These are phyloP conservation scores for Tylopilus sp. DNA, from an alignment of 768 basidiomycete genomes.

Conservation along the genomic window DNA sequence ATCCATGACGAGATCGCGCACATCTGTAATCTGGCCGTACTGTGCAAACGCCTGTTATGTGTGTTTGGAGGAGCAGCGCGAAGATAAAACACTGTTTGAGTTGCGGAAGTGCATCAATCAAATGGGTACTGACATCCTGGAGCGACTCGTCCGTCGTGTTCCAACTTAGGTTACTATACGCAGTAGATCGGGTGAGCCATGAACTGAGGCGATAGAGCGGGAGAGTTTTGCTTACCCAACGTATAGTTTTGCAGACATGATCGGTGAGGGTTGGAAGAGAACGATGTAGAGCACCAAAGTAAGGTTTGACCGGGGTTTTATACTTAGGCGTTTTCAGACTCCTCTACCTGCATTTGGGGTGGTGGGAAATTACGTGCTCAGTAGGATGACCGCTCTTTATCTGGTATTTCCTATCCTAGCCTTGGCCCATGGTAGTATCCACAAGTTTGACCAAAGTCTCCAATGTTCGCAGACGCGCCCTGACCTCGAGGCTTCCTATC, in stretches of 20 bases:
- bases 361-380: constrained; percentile 4
- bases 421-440: not conserved
- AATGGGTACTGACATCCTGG: constrained; percentile 19
- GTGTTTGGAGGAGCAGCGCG: constrained; percentile 1
- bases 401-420: not conserved
- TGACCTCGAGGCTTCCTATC: constrained; percentile 11
- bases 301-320: constrained; percentile 27
- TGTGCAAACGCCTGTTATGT: constrained; percentile 38
- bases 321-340: constrained; percentile 34
- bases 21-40: constrained; percentile 47
- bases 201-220: not conserved
- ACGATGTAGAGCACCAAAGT: constrained; percentile 6
- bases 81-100: constrained; percentile 9
- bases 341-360: constrained; percentile 27
- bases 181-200: not conserved
- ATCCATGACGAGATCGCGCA: constrained; percentile 37
- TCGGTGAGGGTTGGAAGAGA: constrained; percentile 14
- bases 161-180: constrained; percentile 33
- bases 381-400: constrained; percentile 5
- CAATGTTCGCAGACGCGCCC: constrained; percentile 1
- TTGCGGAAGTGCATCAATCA: not conserved
- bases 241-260: constrained; percentile 32
- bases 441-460: not conserved
- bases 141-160: constrained; percentile 28
- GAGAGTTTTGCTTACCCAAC: constrained; percentile 27